Evolutionary conservation across 164 flowering plant genomes (phyloP).

Genomic region (Chimonanthus praecox): DNA sequence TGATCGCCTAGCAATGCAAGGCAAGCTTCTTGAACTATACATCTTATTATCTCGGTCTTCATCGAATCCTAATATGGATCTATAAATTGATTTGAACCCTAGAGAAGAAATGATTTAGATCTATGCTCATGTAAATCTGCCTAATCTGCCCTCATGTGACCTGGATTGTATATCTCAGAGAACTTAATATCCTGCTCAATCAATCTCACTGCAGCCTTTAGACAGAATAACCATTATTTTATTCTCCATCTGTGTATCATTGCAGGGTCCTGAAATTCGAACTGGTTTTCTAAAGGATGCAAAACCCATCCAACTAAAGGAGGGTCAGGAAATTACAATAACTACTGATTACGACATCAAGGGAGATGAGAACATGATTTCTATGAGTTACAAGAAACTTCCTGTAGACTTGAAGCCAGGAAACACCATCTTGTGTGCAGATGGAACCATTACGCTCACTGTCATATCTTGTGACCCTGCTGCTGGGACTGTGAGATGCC

Average conservation of each 20-base stretch:
- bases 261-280: conserved; percentile 85
- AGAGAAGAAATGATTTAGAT: too few species aligned
- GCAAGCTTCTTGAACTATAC: too few species aligned
- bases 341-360: conserved; percentile 66
- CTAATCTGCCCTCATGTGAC: too few species aligned
- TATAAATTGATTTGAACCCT: too few species aligned
- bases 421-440: conserved; percentile 67
- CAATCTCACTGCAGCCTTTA: neutral
- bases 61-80: too few species aligned
- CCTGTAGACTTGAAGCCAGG: conserved; percentile 74
- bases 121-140: too few species aligned
- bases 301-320: conserved; percentile 68
- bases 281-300: conserved; percentile 74
- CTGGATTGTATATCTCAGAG: too few species aligned
- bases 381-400: conserved; percentile 79
- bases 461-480: conserved; percentile 62
- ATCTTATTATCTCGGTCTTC: too few species aligned
- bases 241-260: neutral
- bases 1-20: too few species aligned
- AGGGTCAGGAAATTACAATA: conserved; percentile 68
- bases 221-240: too few species aligned
- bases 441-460: conserved; percentile 67
- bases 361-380: conserved; percentile 52
- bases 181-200: too few species aligned
- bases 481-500: conserved; percentile 70